Evolutionary conservation across 805 yeast genomes (phyloP), one percentile per base, ranked within the genome.

Genomic region (Hanseniaspora opuntiae): DNA sequence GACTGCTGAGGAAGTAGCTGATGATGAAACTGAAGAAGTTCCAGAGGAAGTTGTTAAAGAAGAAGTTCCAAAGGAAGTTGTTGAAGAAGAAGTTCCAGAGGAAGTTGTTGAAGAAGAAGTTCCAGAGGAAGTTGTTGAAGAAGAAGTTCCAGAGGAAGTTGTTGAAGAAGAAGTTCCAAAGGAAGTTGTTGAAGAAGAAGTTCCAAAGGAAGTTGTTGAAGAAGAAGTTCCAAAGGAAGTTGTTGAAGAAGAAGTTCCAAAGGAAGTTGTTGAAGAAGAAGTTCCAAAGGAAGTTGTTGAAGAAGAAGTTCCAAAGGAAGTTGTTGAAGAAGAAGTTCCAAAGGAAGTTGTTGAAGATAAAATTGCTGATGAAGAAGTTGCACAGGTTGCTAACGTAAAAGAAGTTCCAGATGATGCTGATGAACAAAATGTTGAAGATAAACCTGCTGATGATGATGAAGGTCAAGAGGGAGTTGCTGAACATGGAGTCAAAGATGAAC

Each of bases 71-170:
- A 24, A 30, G n/a, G 53, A 48, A 30, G 28, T 20, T 16, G 25
- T 45, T 24, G 35, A 19, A 46, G 35, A 19, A 46, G 46, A 51
- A 42, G 33, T 28, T 37, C 4, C 24, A 22, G 47, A 36, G 24
- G 42, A 49, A 37, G 22, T 46, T 24, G 46, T 47, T 11, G 41
- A 3, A 10, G 36, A 30, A 10, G 16, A 22, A n/a, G 17, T 28
- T 7, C 9, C 28, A 24, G 54, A 44, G 5, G 45, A 47, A 14
- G 47, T 33, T n/a, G 32, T 41, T 22, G 49, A 47, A 45, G 51
- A 28, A 7, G 30, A 28, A 28, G 11, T 28, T 28, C 9, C 30
- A 28, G 6, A 28, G 30, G 30, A 28, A 28, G 30, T 8, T 28
- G 30, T 10, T 28, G 30, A 8, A 8, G 30, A 28, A 7, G 30